These are phyloP conservation scores for Alisma plantagoaquatica DNA, from an alignment of 106 monocot genomes.

Conservation along the genomic window DNA sequence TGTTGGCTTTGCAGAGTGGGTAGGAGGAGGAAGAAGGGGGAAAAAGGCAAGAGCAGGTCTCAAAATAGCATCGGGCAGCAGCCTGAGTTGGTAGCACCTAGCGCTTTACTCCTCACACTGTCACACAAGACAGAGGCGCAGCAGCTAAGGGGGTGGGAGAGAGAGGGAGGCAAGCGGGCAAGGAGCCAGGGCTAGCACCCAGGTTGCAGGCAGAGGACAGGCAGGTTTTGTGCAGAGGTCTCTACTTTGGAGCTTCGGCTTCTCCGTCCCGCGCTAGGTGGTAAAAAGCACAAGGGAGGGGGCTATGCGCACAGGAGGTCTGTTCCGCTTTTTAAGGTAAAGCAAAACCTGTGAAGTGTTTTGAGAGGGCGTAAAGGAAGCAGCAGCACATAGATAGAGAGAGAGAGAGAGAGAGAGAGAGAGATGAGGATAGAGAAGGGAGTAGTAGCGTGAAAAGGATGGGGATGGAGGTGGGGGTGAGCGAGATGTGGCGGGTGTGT, in stretches of 20 bases:
- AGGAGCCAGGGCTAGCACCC: no score
- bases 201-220: no score
- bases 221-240: no score
- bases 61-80: background rate
- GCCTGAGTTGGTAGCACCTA: background rate
- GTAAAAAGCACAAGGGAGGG: background rate
- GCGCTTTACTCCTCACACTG: background rate
- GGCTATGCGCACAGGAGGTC: no score
- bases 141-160: no score
- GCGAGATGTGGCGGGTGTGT: background rate
- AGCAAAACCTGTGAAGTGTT: background rate
- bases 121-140: background rate
- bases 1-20: no score
- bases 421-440: background rate
- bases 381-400: no score
- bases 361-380: no score
- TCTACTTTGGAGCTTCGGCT: no score
- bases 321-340: no score
- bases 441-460: background rate
- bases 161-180: no score
- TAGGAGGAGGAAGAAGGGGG: no score
- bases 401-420: background rate
- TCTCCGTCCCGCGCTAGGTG: background rate
- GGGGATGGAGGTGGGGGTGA: background rate
- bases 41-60: background rate